Evolutionary conservation across 169 alveolate species (phyloP), one percentile per base, ranked within the genome.

Genomic region (Cryptosporidium xiaoi): DNA sequence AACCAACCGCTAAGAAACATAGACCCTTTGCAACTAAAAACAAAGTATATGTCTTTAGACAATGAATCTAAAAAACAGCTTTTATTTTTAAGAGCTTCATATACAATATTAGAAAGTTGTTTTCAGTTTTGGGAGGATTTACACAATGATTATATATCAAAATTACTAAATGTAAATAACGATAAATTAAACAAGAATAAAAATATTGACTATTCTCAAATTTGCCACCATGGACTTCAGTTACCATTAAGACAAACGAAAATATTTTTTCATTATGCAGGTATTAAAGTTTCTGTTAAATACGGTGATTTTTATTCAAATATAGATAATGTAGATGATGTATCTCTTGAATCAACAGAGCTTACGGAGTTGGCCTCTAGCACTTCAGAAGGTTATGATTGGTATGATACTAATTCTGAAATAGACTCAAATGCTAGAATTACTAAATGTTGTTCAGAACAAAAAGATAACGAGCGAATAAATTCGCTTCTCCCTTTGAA

Each of bases 221-320:
- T 77, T 44, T 77, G 87, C 40, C 87, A 77, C 16, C 12, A 77
- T 46, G 87, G 87, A 18, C 53, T 77, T 77, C 87, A 77, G 36
- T 27, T 77, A 44, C 71, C 87, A 48, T 77, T 77, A 50, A 77
- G 87, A 27, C 87, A 77, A 50, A 29, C 87, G 15, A 34, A 58
- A 7, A 77, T 77, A 12, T 77, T 77, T 60, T 62, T 77, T 24
- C 56, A 77, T 33, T 77, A 77, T 77, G 60, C 71, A 24, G 87
- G 87, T 5, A 77, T 77, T 20, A 62, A 60, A 46, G 64, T 40
- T 27, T 46, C 36, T 46, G 64, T 77, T 50, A 53, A 55, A 18
- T 69, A 53, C 40, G 53, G 24, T 53, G 27, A 31, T 8, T 15
- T 18, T n/a, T 18, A 53, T 31, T 50, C 83, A 5, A 33, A 12